Conservation (phyloP, 495 filamentous ascomycete species). For the Thermochaetoides thermophila region DNA sequence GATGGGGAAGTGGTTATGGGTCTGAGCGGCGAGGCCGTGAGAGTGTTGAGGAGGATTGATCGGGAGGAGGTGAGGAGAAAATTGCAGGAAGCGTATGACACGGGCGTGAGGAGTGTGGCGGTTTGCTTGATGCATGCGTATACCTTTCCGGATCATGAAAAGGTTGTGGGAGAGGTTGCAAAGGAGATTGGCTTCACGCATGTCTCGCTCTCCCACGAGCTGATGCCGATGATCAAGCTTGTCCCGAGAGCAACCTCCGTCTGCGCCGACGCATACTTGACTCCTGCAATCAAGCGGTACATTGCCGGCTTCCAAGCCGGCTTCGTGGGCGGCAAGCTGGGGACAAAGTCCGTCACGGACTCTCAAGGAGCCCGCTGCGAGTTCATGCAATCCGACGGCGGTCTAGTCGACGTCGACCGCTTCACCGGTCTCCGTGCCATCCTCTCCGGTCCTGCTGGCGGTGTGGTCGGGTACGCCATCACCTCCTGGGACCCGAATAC, state of each 20-base stretch:
- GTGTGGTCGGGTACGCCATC: slow-evolving; percentile 85
- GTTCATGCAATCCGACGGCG: slow-evolving; percentile 81
- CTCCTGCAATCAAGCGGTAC: slow-evolving; percentile 90
- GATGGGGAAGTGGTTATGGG: slow-evolving; percentile 46
- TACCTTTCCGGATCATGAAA: slow-evolving; percentile 64
- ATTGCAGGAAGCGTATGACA: slow-evolving; percentile 43
- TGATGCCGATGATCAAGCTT: slow-evolving; percentile 92
- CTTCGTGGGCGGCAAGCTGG: slow-evolving; percentile 50
- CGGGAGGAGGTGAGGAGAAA: slow-evolving; percentile 36
- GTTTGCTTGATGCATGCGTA: slow-evolving; percentile 74
- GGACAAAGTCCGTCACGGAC: slow-evolving; percentile 47
- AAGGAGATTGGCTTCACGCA: slow-evolving; percentile 60
- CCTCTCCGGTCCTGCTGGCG: slow-evolving; percentile 65
- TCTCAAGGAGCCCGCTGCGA: slow-evolving; percentile 50
- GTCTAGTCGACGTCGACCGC: slow-evolving; percentile 58
- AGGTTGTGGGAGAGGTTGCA: slow-evolving; percentile 50
- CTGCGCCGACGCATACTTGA: slow-evolving; percentile 91
- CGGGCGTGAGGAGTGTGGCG: slow-evolving; percentile 54
- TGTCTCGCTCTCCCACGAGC: slow-evolving; percentile 56
- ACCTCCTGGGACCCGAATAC: slow-evolving; percentile 82
- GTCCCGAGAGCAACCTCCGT: slow-evolving; percentile 81
- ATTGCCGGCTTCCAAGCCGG: slow-evolving; percentile 74
- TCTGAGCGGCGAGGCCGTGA: slow-evolving; percentile 53
- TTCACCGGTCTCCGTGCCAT: slow-evolving; percentile 67
- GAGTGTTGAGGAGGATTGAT: slow-evolving; percentile 46